Conservation (phyloP, 495 filamentous ascomycete species). For the Amphirosellinia nigrospora region DNA sequence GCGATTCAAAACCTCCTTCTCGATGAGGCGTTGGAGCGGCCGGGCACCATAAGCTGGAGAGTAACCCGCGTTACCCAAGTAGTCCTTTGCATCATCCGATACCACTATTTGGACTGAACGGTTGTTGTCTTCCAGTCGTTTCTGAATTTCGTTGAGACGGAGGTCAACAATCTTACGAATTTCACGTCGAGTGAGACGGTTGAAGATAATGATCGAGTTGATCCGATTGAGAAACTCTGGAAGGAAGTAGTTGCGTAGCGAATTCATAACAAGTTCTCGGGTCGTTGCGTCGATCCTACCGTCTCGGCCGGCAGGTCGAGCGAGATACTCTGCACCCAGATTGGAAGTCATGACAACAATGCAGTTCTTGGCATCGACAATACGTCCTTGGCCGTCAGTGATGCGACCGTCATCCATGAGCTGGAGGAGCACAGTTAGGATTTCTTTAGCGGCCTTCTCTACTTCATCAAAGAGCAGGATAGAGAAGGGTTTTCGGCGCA, state of each 20-base stretch:
- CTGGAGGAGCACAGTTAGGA: conserved; percentile 93
- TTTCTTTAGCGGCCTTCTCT: conserved; percentile 97
- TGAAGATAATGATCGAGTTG: conserved; percentile 95
- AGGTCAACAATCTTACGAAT: conserved; percentile 97
- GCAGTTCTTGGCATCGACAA: conserved; percentile 95
- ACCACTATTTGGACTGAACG: conserved; percentile 81
- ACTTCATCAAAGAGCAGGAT: conserved; percentile 98
- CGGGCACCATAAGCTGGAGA: conserved; percentile 92
- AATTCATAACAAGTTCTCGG: conserved; percentile 83
- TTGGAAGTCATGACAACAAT: conserved; percentile 99
- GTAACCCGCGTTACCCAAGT: conserved; percentile 86
- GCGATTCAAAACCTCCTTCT: conserved; percentile 94
- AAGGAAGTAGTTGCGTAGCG: conserved; percentile 92
- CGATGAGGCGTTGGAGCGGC: conserved; percentile 85
- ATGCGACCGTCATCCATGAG: conserved; percentile 99
- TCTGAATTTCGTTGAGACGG: conserved; percentile 86
- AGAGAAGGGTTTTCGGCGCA: conserved; percentile 93
- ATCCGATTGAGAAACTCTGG: conserved; percentile 99
- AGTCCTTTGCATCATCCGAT: conserved; percentile 83
- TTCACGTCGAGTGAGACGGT: conserved; percentile 84
- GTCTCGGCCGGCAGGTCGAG: conserved; percentile 74
- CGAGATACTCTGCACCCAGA: conserved; percentile 90
- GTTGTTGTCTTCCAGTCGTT: conserved; percentile 77
- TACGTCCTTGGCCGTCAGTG: conserved; percentile 93
- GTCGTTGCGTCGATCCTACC: conserved; percentile 89